These are phyloP conservation scores for Rugonectria rugulosa DNA, from an alignment of 2,329 filamentous ascomycete species.

Conservation along the genomic window DNA sequence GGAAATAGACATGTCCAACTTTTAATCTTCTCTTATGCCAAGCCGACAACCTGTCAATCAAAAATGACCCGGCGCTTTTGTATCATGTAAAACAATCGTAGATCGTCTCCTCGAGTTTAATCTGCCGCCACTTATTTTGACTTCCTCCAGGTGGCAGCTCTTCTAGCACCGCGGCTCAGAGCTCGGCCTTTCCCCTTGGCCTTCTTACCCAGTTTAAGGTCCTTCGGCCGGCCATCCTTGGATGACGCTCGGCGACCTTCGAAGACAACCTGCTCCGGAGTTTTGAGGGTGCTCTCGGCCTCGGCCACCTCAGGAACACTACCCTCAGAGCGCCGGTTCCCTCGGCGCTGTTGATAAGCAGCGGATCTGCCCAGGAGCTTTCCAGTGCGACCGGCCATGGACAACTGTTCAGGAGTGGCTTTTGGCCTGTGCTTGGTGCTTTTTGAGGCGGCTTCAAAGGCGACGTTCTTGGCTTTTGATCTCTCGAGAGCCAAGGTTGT, in stretches of 20 bases:
- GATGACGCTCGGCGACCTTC: conserved; percentile 79
- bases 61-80: too few species aligned
- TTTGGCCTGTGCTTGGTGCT: conserved; percentile 72
- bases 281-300: conserved; percentile 49
- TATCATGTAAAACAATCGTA: background rate
- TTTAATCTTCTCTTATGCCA: too few species aligned
- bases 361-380: conserved; percentile 78
- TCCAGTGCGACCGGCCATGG: conserved; percentile 74
- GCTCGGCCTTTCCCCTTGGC: conserved; percentile 53
- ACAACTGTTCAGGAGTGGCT: conserved; percentile 72
- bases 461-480: conserved; percentile 42
- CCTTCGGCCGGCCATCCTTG: conserved; percentile 69
- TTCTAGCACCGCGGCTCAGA: conserved; percentile 47
- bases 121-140: conserved; percentile 37
- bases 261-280: conserved; percentile 78
- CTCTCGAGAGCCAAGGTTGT: conserved; percentile 57
- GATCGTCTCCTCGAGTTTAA: background rate
- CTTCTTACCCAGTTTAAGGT: conserved; percentile 66
- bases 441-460: conserved; percentile 48
- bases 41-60: too few species aligned
- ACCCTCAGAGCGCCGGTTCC: conserved; percentile 30
- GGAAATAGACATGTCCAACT: too few species aligned
- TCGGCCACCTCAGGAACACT: conserved; percentile 29
- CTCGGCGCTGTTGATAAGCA: conserved; percentile 57
- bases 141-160: conserved; percentile 56